phyloP scores from a whole-genome alignment of 805 yeast species.

The Saccharomycopsis babjevae region DNA sequence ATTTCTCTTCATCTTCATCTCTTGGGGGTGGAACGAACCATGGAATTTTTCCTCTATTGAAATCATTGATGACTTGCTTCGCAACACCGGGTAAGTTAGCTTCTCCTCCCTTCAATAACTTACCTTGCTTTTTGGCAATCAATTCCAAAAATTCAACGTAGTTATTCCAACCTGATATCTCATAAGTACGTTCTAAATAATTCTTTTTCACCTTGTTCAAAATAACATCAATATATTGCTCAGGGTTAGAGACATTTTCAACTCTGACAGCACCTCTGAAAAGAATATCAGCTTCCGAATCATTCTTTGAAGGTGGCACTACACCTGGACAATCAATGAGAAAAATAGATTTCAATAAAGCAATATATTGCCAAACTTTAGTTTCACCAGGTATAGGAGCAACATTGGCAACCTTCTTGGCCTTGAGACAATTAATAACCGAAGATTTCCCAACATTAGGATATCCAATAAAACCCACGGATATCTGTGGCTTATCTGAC shows the following conservation, averaged over 20 bases:
- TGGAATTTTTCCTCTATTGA: constrained; percentile 94
- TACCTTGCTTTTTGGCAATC: constrained; percentile 86
- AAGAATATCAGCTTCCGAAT: constrained; percentile 81
- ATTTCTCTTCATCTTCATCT: constrained; percentile 48
- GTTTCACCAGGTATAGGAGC: constrained; percentile 99
- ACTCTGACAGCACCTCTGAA: constrained; percentile 97
- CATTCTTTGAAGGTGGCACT: constrained; percentile 90
- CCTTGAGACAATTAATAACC: constrained; percentile 84
- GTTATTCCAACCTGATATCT: constrained; percentile 79
- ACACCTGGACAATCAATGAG: constrained; percentile 98
- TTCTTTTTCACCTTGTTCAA: constrained; percentile 75
- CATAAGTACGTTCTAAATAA: constrained; percentile 92
- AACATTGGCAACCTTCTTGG: constrained; percentile 91
- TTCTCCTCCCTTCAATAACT: constrained; percentile 93
- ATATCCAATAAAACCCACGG: constrained; percentile 95
- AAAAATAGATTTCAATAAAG: constrained; percentile 91
- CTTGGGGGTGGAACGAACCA: constrained; percentile 95
- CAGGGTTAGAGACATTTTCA: constrained; percentile 94
- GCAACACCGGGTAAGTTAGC: constrained; percentile 93
- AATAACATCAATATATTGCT: constrained; percentile 86
- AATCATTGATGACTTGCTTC: constrained; percentile 82
- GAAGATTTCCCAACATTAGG: constrained; percentile 98
- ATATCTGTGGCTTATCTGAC: constrained; percentile 87
- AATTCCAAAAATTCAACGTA: constrained; percentile 78
- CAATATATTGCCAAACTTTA: constrained; percentile 97